Evolutionary conservation across 2,329 filamentous ascomycete species (phyloP).

Genomic region (Ceratocystis destructans): DNA sequence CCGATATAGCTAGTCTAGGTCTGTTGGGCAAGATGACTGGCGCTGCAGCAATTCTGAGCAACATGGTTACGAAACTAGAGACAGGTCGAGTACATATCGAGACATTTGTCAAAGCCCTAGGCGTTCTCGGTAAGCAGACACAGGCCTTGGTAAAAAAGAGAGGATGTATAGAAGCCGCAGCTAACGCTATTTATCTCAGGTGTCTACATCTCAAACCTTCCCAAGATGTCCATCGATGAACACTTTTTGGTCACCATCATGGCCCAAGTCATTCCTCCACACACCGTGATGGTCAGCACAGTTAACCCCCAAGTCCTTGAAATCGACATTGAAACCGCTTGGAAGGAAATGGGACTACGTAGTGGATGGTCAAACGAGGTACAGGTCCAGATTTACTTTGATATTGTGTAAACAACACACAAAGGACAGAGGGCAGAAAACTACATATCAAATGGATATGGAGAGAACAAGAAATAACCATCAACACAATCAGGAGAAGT

Average conservation of each 20-base stretch:
- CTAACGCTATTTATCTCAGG: slow-evolving; percentile 32
- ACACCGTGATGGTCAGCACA: slow-evolving; percentile 48
- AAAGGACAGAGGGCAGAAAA: not conserved
- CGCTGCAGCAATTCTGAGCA: slow-evolving; percentile 57
- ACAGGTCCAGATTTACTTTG: slow-evolving; percentile 48
- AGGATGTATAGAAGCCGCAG: not conserved
- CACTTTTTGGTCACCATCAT: slow-evolving; percentile 64
- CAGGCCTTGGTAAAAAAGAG: slow-evolving; percentile 10
- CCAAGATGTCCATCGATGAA: slow-evolving; percentile 42
- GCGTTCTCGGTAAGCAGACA: slow-evolving; percentile 48
- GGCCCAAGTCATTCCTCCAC: slow-evolving; percentile 51
- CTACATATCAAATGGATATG: not conserved
- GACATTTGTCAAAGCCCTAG: slow-evolving; percentile 65
- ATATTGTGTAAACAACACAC: slow-evolving; percentile 23
- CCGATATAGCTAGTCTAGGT: slow-evolving; percentile 57
- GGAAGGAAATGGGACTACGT: slow-evolving; percentile 57
- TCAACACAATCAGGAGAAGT: not conserved
- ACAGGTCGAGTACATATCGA: slow-evolving; percentile 48
- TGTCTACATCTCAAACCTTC: slow-evolving; percentile 61
- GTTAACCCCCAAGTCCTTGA: slow-evolving; percentile 50
- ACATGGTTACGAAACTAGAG: slow-evolving; percentile 38
- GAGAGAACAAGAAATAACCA: slow-evolving; percentile 19
- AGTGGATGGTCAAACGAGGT: slow-evolving; percentile 72
- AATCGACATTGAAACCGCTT: slow-evolving; percentile 64
- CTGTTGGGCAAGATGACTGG: slow-evolving; percentile 83